phyloP scores from a whole-genome alignment of 495 filamentous ascomycete species.

The Antarctomyces pellizariae region DNA sequence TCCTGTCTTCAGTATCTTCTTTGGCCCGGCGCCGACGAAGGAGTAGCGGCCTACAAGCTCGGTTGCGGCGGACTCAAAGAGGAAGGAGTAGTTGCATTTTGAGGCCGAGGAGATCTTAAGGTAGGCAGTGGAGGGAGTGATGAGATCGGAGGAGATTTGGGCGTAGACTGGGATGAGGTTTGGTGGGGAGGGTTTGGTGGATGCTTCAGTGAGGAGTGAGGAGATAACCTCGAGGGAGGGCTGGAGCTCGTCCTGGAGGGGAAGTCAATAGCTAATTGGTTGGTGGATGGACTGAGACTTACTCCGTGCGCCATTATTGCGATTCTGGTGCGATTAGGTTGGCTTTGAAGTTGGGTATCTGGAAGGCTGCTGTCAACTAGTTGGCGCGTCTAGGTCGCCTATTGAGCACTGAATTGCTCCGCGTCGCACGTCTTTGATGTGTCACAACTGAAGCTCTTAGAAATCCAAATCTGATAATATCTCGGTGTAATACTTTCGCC shows the following conservation, averaged over 20 bases:
- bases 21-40: constrained; percentile 77
- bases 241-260: constrained; percentile 18
- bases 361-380: too few relatives aligned
- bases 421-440: too few relatives aligned
- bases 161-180: constrained; percentile 75
- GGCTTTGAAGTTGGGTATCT: too few relatives aligned
- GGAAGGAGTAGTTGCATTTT: constrained; percentile 46
- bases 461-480: too few relatives aligned
- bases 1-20: constrained; percentile 71
- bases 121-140: constrained; percentile 82
- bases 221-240: constrained; percentile 29
- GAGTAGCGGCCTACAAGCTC: constrained; percentile 85
- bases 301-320: constrained; percentile 15
- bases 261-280: not conserved
- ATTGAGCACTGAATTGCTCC: too few relatives aligned
- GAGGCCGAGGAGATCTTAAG: constrained; percentile 62
- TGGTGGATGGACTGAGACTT: constrained; percentile 6
- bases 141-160: constrained; percentile 68
- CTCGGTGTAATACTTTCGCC: too few relatives aligned
- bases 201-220: constrained; percentile 27
- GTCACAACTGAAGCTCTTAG: too few relatives aligned
- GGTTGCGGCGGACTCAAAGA: constrained; percentile 86
- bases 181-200: constrained; percentile 30
- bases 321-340: too few relatives aligned
- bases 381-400: too few relatives aligned